Evolutionary conservation across 164 flowering plant genomes (phyloP).

Genomic region (Warburgia ugandensis): DNA sequence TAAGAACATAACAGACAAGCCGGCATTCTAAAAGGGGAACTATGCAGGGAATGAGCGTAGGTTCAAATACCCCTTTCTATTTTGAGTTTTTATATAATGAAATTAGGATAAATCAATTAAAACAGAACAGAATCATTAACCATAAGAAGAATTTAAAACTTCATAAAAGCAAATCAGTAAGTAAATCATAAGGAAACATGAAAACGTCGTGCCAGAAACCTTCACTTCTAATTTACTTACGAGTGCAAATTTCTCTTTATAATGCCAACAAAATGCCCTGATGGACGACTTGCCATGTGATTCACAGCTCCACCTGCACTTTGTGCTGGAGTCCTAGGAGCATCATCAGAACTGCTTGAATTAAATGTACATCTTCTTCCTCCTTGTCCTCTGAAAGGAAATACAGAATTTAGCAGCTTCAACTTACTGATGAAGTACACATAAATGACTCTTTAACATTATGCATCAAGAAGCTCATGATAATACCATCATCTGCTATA

Average conservation of each 20-base stretch:
- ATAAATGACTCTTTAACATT: not conserved
- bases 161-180: too few relatives aligned
- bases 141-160: too few relatives aligned
- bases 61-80: too few relatives aligned
- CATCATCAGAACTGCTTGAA: slow-evolving; percentile 90
- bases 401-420: not conserved
- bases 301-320: slow-evolving; percentile 27
- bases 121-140: too few relatives aligned
- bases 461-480: not conserved
- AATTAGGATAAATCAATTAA: too few relatives aligned
- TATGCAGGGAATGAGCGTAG: too few relatives aligned
- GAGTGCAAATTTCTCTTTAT: slow-evolving; percentile 95
- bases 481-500: slow-evolving; percentile 77
- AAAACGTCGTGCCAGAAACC: too few relatives aligned
- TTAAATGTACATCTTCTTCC: slow-evolving; percentile 80
- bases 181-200: too few relatives aligned
- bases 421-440: not conserved
- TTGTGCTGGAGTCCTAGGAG: slow-evolving; percentile 53
- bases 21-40: too few relatives aligned
- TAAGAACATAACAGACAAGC: too few relatives aligned
- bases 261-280: slow-evolving; percentile 87
- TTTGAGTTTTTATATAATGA: too few relatives aligned
- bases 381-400: slow-evolving; percentile 64
- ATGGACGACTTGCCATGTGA: slow-evolving; percentile 46
- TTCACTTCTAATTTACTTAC: slow-evolving; percentile 55